Evolutionary conservation across 768 basidiomycete genomes (phyloP).

Genomic region (Lactifluus echinatus): DNA sequence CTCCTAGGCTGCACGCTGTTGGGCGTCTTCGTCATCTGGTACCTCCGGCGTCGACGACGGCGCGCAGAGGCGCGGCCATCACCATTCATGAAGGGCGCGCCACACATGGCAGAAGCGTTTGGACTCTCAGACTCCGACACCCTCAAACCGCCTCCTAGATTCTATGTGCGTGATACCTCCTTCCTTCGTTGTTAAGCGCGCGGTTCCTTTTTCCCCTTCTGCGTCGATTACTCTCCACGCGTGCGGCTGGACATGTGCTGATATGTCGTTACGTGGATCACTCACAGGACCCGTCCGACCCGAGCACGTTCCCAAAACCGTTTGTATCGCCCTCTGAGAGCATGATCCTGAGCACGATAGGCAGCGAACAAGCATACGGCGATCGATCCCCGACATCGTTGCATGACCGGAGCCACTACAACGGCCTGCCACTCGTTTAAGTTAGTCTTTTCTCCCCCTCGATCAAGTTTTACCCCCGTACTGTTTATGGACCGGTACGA

Average conservation of each 20-base stretch:
- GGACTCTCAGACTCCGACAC: neutral
- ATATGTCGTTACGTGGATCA: too few species aligned
- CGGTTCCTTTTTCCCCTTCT: too few species aligned
- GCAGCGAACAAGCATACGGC: neutral
- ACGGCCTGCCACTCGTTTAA: slow-evolving; percentile 7
- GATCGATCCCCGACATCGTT: neutral
- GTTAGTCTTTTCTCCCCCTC: neutral
- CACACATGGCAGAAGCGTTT: neutral
- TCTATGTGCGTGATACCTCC: neutral
- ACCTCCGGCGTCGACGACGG: neutral
- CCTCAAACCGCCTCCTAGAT: neutral
- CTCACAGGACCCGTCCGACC: slow-evolving; percentile 3
- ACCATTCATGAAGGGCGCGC: neutral
- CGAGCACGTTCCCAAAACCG: neutral
- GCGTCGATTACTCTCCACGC: too few species aligned
- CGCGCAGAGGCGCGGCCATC: neutral
- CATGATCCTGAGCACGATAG: neutral
- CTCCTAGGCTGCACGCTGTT: neutral
- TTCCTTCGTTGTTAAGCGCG: neutral
- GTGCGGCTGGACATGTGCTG: neutral
- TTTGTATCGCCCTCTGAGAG: neutral
- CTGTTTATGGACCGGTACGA: neutral
- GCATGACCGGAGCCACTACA: neutral
- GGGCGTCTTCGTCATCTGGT: neutral
- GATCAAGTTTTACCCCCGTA: neutral